Percentiles rank a stretch among this genome's conserved stretches.
phyloP scores from a whole-genome alignment of 495 filamentous ascomycete species.

The Astrothelium subdiscretum region DNA sequence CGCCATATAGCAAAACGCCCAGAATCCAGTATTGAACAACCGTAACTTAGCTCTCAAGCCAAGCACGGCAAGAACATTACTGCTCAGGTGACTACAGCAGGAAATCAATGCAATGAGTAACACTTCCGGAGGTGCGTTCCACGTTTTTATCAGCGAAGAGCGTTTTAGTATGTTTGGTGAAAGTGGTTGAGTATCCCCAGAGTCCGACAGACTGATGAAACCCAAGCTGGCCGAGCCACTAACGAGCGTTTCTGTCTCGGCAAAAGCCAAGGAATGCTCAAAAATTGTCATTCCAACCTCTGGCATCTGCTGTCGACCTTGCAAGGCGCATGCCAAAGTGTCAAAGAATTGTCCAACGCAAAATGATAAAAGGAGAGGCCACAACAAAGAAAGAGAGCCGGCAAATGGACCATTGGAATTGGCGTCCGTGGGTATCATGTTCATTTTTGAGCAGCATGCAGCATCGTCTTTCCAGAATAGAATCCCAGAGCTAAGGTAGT shows the following conservation, averaged over 20 bases:
- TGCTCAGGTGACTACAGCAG: conserved; percentile 75
- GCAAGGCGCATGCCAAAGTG: conserved; percentile 74
- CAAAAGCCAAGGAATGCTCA: conserved; percentile 91
- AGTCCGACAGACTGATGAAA: conserved; percentile 38
- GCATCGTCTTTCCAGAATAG: conserved; percentile 57
- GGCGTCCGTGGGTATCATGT: conserved; percentile 44
- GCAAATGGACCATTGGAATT: conserved; percentile 29
- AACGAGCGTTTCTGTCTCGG: conserved; percentile 83
- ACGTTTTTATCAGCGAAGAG: conserved; percentile 36
- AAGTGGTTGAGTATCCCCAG: neutral
- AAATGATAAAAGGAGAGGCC: conserved; percentile 75
- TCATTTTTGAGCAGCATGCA: conserved; percentile 57
- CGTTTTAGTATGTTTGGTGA: conserved; percentile 15
- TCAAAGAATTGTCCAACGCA: conserved; percentile 83
- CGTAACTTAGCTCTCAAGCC: conserved; percentile 66
- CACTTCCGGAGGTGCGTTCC: conserved; percentile 83
- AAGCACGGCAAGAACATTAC: conserved; percentile 68
- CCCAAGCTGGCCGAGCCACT: conserved; percentile 61
- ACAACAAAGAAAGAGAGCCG: conserved; percentile 74
- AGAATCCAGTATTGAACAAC: conserved; percentile 74
- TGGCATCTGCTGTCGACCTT: conserved; percentile 63
- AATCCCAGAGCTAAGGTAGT: conserved; percentile 53
- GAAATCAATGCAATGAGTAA: conserved; percentile 80
- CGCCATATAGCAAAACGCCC: conserved; percentile 79
- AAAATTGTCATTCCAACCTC: conserved; percentile 96